Conservation (phyloP, 208 protist species). For the Leishmania braziliensis region DNA sequence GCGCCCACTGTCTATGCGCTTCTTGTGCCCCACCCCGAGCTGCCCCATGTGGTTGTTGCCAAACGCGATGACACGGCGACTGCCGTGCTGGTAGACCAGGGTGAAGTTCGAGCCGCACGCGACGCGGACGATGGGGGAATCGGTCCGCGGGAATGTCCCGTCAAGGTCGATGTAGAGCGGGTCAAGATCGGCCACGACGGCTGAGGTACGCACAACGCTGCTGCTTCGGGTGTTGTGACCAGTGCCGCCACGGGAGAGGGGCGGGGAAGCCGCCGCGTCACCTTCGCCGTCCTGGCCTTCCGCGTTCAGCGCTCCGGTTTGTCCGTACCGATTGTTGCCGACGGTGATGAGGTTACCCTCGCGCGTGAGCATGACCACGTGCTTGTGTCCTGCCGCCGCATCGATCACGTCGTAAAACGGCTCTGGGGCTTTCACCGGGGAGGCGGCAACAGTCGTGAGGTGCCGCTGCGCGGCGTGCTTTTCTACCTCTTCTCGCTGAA, state of each 20-base stretch:
- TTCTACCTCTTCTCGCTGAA: conserved; percentile 55
- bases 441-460: not conserved
- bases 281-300: conserved; percentile 10
- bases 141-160: conserved; percentile 32
- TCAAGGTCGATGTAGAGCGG: conserved; percentile 59
- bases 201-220: not conserved
- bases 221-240: conserved; percentile 2
- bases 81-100: conserved; percentile 52
- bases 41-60: conserved; percentile 82
- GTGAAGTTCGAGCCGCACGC: conserved; percentile 73
- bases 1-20: conserved; percentile 29
- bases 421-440: conserved; percentile 15
- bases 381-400: conserved; percentile 58
- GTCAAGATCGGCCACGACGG: conserved; percentile 22
- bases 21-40: conserved; percentile 69
- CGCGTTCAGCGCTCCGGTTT: conserved; percentile 33
- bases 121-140: conserved; percentile 17
- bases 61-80: conserved; percentile 58
- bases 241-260: not conserved
- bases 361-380: conserved; percentile 55
- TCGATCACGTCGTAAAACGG: conserved; percentile 35
- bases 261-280: not conserved
- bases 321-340: conserved; percentile 66
- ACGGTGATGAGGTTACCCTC: conserved; percentile 74
- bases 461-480: not conserved